Conservation (phyloP, 2,329 filamentous ascomycete species). For the Colletotrichum godetiae region DNA sequence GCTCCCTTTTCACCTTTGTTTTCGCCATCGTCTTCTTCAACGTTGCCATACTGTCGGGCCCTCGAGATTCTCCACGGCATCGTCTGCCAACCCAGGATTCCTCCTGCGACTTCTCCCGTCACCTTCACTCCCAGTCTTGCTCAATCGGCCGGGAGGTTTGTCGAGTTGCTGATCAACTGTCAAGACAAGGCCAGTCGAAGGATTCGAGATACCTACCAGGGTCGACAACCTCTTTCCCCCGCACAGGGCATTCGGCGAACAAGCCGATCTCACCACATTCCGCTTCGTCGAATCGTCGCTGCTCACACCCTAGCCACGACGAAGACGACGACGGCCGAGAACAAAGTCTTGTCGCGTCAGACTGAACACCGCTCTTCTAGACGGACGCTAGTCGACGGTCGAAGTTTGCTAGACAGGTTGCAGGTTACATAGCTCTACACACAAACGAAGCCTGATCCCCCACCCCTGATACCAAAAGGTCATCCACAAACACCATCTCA, state of each 20-base stretch:
- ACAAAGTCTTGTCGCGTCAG: neutral
- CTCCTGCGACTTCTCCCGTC: neutral
- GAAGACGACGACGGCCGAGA: neutral
- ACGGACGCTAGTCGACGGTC: neutral
- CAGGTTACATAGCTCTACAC: neutral
- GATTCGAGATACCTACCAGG: neutral
- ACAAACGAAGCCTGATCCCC: neutral
- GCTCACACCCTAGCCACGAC: neutral
- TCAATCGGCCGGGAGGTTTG: neutral
- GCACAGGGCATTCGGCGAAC: neutral
- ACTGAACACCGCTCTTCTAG: neutral
- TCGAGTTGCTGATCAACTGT: neutral
- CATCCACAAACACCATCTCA: neutral
- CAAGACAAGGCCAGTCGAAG: neutral
- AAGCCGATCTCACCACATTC: neutral
- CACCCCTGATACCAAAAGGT: neutral
- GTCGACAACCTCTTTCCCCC: neutral
- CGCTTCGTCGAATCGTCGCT: neutral
- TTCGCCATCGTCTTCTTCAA: neutral
- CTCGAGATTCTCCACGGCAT: neutral
- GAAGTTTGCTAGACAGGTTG: neutral
- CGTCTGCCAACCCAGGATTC: neutral
- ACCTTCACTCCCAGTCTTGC: neutral
- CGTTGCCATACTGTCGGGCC: neutral
- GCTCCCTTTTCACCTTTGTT: constrained; percentile 2